Evolutionary conservation across 78 protist species (phyloP).

Genomic region (Polysphondylium violaceum): DNA sequence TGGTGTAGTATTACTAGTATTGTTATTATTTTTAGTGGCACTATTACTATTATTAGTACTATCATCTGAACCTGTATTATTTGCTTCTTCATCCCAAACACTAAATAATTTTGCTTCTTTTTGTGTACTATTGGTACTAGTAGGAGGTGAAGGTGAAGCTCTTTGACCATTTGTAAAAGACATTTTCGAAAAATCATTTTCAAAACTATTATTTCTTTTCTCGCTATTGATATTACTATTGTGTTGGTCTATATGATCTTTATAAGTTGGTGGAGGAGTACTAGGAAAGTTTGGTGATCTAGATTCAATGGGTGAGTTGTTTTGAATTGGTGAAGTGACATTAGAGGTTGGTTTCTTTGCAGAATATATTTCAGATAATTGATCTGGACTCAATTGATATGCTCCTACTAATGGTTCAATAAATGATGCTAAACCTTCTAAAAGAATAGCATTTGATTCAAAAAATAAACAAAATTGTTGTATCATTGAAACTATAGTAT

Average conservation of each 20-base stretch:
- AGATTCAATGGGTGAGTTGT: too few relatives aligned
- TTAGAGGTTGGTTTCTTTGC: conserved; percentile 11
- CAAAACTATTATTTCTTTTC: not conserved
- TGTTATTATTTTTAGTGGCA: not conserved
- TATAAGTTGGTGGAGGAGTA: conserved; percentile 64
- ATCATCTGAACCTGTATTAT: not conserved
- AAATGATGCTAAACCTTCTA: conserved; percentile 55
- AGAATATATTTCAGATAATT: conserved; percentile 39
- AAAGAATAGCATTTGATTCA: conserved; percentile 52
- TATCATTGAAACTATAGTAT: conserved; percentile 52
- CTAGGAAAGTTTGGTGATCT: not conserved
- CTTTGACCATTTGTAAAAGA: not conserved
- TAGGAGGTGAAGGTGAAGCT: not conserved
- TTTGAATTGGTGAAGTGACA: too few relatives aligned
- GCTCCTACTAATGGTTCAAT: conserved; percentile 26
- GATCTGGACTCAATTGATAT: conserved; percentile 26
- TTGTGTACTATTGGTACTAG: not conserved
- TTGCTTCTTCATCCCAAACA: conserved; percentile 71
- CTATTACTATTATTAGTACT: conserved; percentile 24
- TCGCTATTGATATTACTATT: not conserved
- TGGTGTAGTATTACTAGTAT: not conserved
- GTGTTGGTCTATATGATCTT: conserved; percentile 11
- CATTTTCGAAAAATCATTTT: not conserved
- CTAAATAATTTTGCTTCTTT: conserved; percentile 42
- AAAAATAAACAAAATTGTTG: conserved; percentile 72